These are phyloP conservation scores for Dryas integrifolia DNA, from an alignment of 331 rosid genomes.

Conservation along the genomic window DNA sequence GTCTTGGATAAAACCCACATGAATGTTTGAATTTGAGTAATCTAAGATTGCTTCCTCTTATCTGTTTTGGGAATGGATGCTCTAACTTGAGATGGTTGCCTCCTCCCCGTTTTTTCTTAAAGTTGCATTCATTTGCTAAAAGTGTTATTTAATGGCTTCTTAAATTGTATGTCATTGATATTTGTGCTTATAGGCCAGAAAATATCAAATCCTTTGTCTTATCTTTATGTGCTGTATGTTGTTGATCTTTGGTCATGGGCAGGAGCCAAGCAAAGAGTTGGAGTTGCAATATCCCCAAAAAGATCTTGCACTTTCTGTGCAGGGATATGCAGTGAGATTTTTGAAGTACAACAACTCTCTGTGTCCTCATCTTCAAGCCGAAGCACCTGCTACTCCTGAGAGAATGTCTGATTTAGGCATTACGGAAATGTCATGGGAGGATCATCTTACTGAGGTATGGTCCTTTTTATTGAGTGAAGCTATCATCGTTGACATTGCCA, in stretches of 20 bases:
- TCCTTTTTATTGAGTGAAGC: conserved; percentile 27
- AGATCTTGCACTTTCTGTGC: conserved; percentile 41
- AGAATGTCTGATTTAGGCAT: conserved; percentile 61
- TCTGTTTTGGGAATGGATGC: conserved; percentile 4
- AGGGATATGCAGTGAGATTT: conserved; percentile 70
- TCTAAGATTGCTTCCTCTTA: conserved; percentile 10
- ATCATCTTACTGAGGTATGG: conserved; percentile 71
- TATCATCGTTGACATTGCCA: conserved; percentile 19
- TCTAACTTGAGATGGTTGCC: background rate
- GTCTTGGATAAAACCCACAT: background rate
- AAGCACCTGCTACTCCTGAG: conserved; percentile 81
- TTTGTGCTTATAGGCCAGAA: conserved; percentile 6
- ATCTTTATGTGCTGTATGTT: background rate
- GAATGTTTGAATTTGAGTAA: background rate
- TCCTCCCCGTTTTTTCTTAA: background rate
- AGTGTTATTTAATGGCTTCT: background rate
- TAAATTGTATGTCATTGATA: background rate
- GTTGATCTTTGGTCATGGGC: conserved; percentile 27
- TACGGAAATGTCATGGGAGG: conserved; percentile 72
- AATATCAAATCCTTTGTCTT: conserved; percentile 1
- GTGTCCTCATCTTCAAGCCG: conserved; percentile 53
- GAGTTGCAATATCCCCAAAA: conserved; percentile 39
- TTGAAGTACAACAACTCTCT: conserved; percentile 56
- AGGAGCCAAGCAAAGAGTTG: conserved; percentile 56
- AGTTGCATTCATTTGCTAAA: background rate